These are phyloP conservation scores for Colletotrichum siamense DNA, from an alignment of 2,329 filamentous ascomycete genomes.

Conservation along the genomic window DNA sequence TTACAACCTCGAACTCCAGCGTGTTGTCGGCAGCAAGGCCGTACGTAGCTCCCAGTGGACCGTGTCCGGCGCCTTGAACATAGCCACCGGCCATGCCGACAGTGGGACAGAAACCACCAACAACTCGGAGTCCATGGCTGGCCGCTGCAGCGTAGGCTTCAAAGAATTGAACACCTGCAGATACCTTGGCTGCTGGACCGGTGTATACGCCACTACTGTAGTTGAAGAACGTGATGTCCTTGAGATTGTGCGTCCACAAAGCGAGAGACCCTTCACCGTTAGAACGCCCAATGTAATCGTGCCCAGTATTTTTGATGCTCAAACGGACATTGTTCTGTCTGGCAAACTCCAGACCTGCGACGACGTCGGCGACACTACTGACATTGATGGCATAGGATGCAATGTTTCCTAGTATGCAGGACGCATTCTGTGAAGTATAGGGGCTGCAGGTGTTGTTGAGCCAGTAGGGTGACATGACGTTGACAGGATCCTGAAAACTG, in stretches of 20 bases:
- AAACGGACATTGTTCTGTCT: conserved; percentile 51
- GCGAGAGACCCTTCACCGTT: conserved; percentile 38
- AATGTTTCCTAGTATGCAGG: conserved; percentile 38
- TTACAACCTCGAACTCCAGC: conserved; percentile 53
- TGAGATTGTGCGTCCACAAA: conserved; percentile 45
- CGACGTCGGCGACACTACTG: conserved; percentile 33
- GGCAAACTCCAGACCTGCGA: conserved; percentile 41
- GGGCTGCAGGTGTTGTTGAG: conserved; percentile 30
- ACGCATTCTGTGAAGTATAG: conserved; percentile 35
- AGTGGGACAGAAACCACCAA: conserved; percentile 52
- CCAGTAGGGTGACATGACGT: conserved; percentile 31
- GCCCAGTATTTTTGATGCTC: conserved; percentile 57
- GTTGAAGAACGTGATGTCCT: conserved; percentile 19
- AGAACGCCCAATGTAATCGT: conserved; percentile 47
- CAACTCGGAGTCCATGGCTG: conserved; percentile 41
- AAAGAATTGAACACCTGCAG: conserved; percentile 52
- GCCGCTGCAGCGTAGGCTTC: conserved; percentile 47
- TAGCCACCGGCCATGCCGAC: conserved; percentile 61
- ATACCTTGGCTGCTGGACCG: conserved; percentile 30
- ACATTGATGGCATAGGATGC: conserved; percentile 26
- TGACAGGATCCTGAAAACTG: background rate
- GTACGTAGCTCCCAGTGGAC: conserved; percentile 44
- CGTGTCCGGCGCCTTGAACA: conserved; percentile 60
- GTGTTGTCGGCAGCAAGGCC: conserved; percentile 60
- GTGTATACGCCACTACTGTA: background rate